phyloP scores from a whole-genome alignment of 495 filamentous ascomycete genomes.

The Penicillium lagena region DNA sequence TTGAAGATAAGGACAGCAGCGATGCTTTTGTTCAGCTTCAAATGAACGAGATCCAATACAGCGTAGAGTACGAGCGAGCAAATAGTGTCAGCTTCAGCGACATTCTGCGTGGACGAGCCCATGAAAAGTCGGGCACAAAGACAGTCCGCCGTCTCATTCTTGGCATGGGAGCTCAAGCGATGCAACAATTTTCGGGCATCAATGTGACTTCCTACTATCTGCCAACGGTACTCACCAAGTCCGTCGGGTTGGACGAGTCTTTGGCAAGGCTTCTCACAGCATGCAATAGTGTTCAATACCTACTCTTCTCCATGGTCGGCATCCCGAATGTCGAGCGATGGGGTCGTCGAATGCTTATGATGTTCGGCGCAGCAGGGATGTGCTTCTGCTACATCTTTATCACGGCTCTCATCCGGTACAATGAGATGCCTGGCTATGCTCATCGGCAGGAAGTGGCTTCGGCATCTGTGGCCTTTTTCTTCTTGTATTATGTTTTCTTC shows the following conservation, averaged over 20 bases:
- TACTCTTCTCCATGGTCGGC: constrained; percentile 30
- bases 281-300: constrained; percentile 26
- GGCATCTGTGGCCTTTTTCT: constrained; percentile 40
- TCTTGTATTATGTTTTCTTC: constrained; percentile 44
- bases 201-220: constrained; percentile 22
- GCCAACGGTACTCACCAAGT: constrained; percentile 15
- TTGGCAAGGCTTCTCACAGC: constrained; percentile 30
- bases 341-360: constrained; percentile 30
- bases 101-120: constrained; percentile 19
- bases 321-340: constrained; percentile 38
- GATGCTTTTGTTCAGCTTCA: constrained; percentile 6
- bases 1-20: constrained; percentile 27
- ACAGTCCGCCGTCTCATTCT: constrained; percentile 37
- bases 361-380: constrained; percentile 35
- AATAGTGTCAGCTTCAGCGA: constrained; percentile 8
- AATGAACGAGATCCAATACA: constrained; percentile 3
- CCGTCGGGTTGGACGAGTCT: constrained; percentile 2
- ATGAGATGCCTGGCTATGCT: constrained; percentile 21
- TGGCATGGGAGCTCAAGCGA: constrained; percentile 36
- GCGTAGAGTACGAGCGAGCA: constrained; percentile 9
- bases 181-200: constrained; percentile 38
- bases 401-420: constrained; percentile 35
- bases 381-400: constrained; percentile 43
- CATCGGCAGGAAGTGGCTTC: constrained; percentile 20
- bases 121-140: constrained; percentile 16